A percentile compares a stretch with the other conserved stretches of the same genome.
Evolutionary conservation across 495 filamentous ascomycete genomes (phyloP).

Genomic region (Hypoxylon subgilvum): DNA sequence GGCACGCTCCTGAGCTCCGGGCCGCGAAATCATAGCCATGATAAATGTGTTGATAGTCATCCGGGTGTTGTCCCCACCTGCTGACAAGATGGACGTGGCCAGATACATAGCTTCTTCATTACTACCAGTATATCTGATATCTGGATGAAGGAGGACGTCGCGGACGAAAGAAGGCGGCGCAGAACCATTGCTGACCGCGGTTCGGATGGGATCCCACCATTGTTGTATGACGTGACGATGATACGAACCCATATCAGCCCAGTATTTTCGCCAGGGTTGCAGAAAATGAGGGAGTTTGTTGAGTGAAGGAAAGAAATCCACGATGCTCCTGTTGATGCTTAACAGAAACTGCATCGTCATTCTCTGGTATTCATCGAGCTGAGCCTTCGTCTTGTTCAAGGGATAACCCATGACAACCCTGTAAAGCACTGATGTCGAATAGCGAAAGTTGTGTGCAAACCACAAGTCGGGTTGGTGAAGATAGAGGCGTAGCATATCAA

Average conservation of each 20-base stretch:
- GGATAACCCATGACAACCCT: constrained; percentile 34
- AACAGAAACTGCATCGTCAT: constrained; percentile 39
- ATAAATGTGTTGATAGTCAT: constrained; percentile 48
- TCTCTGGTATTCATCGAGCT: constrained; percentile 42
- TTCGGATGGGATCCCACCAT: constrained; percentile 52
- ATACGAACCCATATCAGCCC: constrained; percentile 40
- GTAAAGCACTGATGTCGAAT: constrained; percentile 45
- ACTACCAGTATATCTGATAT: constrained; percentile 45
- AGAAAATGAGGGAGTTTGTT: constrained; percentile 44
- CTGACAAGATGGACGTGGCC: constrained; percentile 46
- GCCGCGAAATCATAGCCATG: constrained; percentile 45
- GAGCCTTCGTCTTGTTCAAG: constrained; percentile 4
- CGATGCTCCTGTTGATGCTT: constrained; percentile 40
- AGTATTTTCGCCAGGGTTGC: constrained; percentile 50
- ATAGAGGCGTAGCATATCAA: constrained; percentile 43
- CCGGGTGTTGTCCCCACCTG: constrained; percentile 55
- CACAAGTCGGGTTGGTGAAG: constrained; percentile 39
- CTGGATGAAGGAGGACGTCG: constrained; percentile 48
- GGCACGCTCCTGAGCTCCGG: constrained; percentile 38
- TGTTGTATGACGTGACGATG: constrained; percentile 43
- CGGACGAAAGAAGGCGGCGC: constrained; percentile 37
- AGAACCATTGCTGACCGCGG: no score
- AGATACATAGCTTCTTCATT: constrained; percentile 57
- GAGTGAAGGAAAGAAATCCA: constrained; percentile 52
- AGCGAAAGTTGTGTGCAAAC: constrained; percentile 49